Conservation (phyloP, 2,329 filamentous ascomycete species). For the Harringtonia lauricola region DNA sequence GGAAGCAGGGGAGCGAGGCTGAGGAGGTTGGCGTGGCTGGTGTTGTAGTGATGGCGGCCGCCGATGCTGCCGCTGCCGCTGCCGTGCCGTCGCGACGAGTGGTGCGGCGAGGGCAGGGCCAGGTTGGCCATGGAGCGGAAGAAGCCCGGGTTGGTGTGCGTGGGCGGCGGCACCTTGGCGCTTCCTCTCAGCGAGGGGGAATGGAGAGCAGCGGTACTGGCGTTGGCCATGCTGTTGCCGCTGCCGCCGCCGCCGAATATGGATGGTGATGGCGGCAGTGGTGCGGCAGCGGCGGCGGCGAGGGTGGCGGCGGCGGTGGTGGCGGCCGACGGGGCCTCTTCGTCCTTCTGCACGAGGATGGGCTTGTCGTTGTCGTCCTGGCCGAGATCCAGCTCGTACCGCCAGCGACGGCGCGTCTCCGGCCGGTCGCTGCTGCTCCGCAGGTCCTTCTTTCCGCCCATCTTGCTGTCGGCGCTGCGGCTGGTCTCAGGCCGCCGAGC, state of each 20-base stretch:
- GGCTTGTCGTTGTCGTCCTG: slow-evolving; percentile 65
- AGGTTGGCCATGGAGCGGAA: slow-evolving; percentile 84
- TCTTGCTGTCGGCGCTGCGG: slow-evolving; percentile 8
- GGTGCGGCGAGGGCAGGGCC: slow-evolving; percentile 27
- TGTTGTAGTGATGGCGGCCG: neutral
- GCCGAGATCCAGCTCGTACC: slow-evolving; percentile 77
- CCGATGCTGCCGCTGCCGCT: slow-evolving; percentile 14
- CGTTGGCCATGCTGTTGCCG: slow-evolving; percentile 33
- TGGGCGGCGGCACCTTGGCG: slow-evolving; percentile 5
- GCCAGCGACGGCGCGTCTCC: slow-evolving; percentile 48
- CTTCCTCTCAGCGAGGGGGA: slow-evolving; percentile 12
- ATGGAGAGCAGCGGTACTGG: slow-evolving; percentile 9
- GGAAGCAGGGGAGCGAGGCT: slow-evolving; percentile 15
- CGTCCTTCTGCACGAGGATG: slow-evolving; percentile 76
- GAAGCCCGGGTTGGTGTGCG: slow-evolving; percentile 42
- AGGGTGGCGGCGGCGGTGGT: slow-evolving; percentile 20
- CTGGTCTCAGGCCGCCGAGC: slow-evolving; percentile 39
- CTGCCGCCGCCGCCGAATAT: slow-evolving; percentile 41
- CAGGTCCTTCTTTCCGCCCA: slow-evolving; percentile 1
- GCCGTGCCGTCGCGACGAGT: slow-evolving; percentile 22
- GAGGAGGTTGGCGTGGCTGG: slow-evolving; percentile 6
- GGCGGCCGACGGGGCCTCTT: slow-evolving; percentile 19
- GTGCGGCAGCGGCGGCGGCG: slow-evolving; percentile 17
- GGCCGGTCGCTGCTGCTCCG: neutral
- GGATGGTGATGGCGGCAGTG: slow-evolving; percentile 24